A percentile compares a stretch with the other conserved stretches of the same genome.
Evolutionary conservation across 768 basidiomycete genomes (phyloP).

Genomic region (Chalciporus piperatus): DNA sequence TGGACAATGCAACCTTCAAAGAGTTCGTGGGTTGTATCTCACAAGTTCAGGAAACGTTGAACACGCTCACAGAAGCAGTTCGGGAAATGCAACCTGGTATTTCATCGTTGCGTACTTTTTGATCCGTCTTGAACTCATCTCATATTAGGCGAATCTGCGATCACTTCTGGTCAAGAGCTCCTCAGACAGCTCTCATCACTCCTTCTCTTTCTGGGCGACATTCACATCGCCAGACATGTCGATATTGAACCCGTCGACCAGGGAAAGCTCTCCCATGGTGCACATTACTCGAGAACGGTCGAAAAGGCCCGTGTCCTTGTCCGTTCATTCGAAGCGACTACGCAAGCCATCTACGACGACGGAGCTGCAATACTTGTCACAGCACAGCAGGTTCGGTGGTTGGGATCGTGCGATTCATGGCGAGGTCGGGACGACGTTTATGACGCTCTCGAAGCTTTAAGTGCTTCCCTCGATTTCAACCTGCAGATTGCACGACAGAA

Average conservation of each 20-base stretch:
- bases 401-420: constrained; percentile 25
- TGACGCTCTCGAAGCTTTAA: constrained; percentile 30
- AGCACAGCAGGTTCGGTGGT: constrained; percentile 34
- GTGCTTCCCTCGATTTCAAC: constrained; percentile 33
- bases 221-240: constrained; percentile 51
- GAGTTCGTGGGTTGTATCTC: constrained; percentile 30
- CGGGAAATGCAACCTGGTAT: constrained; percentile 22
- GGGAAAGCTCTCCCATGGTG: constrained; percentile 33
- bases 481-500: constrained; percentile 35
- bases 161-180: constrained; percentile 30
- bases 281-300: constrained; percentile 40
- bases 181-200: constrained; percentile 40
- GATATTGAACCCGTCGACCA: constrained; percentile 46
- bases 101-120: not conserved
- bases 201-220: constrained; percentile 41
- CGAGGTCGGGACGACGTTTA: constrained; percentile 22
- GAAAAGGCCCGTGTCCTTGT: constrained; percentile 46
- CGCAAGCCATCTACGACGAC: constrained; percentile 53
- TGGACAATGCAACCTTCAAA: constrained; percentile 30
- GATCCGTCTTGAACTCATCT: not conserved
- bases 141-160: constrained; percentile 21
- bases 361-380: constrained; percentile 39
- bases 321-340: constrained; percentile 44
- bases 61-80: constrained; percentile 17
- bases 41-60: constrained; percentile 30